phyloP scores from a whole-genome alignment of 257 asterid genomes.

The Solanum lignicaule region DNA sequence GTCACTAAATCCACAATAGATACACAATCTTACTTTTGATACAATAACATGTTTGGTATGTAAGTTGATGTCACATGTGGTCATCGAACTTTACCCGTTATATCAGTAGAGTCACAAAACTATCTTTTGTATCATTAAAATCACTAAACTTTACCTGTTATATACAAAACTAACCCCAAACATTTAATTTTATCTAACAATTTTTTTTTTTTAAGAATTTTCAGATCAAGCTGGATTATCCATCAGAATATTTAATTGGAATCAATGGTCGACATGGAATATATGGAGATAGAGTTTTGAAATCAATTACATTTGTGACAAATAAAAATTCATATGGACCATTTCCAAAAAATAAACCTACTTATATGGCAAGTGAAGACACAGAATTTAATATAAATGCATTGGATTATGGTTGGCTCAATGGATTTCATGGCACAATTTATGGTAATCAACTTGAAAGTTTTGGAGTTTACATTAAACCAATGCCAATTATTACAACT shows the following conservation, averaged over 20 bases:
- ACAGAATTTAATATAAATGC: neutral
- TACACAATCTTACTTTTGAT: too few relatives aligned
- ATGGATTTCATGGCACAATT: neutral
- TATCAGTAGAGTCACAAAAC: neutral
- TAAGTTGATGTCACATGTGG: too few relatives aligned
- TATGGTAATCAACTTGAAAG: neutral
- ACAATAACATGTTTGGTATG: neutral
- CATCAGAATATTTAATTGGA: neutral
- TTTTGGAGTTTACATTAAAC: neutral
- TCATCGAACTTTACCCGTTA: neutral
- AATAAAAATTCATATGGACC: constrained; percentile 1
- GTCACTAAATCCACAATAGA: neutral
- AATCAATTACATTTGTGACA: neutral
- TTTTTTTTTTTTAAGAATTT: neutral
- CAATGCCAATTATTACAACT: neutral
- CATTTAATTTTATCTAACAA: neutral
- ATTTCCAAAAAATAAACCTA: neutral
- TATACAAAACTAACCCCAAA: neutral
- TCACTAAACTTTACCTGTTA: neutral
- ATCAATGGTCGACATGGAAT: neutral
- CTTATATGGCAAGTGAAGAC: neutral
- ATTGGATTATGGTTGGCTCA: neutral
- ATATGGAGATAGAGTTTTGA: neutral
- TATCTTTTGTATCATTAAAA: neutral
- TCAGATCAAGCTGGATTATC: constrained; percentile 2